Percentiles rank a stretch among this genome's conserved stretches.
phyloP scores from a whole-genome alignment of 495 filamentous ascomycete genomes.

The Penicillium canescens region DNA sequence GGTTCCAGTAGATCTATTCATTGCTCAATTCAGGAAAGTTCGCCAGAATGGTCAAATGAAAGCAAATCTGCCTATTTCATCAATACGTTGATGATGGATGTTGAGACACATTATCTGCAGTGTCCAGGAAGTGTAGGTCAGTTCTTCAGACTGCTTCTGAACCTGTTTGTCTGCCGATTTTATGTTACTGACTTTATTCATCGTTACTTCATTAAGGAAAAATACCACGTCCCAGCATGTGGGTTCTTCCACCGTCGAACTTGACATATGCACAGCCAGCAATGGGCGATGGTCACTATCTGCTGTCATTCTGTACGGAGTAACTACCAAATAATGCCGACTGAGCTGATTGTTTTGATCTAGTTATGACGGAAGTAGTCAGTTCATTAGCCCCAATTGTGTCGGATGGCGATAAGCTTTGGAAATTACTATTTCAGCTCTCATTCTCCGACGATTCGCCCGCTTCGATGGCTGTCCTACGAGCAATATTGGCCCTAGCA shows the following conservation, averaged over 20 bases:
- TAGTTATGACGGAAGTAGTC: neutral
- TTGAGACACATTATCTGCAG: slow-evolving; percentile 3
- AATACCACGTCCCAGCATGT: neutral
- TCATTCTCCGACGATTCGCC: slow-evolving; percentile 12
- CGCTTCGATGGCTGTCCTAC: slow-evolving; percentile 10
- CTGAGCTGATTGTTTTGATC: neutral
- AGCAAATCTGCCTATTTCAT: neutral
- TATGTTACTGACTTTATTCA: neutral
- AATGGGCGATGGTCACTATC: neutral
- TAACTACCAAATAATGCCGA: neutral
- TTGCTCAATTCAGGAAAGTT: neutral
- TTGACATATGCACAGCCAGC: slow-evolving; percentile 2
- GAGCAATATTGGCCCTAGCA: slow-evolving; percentile 11
- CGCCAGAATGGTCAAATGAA: neutral
- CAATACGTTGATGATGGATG: slow-evolving; percentile 1
- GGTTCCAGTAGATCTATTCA: neutral
- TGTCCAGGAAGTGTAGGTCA: neutral
- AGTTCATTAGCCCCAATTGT: neutral
- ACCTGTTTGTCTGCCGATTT: too few relatives aligned
- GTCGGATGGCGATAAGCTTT: slow-evolving; percentile 7
- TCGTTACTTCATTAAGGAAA: neutral
- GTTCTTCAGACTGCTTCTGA: neutral
- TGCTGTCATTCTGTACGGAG: slow-evolving; percentile 2
- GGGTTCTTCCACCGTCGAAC: neutral
- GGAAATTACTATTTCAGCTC: slow-evolving; percentile 12